phyloP scores from a whole-genome alignment of 2,329 filamentous ascomycete genomes.

The Neocatenulostroma microsporum region DNA sequence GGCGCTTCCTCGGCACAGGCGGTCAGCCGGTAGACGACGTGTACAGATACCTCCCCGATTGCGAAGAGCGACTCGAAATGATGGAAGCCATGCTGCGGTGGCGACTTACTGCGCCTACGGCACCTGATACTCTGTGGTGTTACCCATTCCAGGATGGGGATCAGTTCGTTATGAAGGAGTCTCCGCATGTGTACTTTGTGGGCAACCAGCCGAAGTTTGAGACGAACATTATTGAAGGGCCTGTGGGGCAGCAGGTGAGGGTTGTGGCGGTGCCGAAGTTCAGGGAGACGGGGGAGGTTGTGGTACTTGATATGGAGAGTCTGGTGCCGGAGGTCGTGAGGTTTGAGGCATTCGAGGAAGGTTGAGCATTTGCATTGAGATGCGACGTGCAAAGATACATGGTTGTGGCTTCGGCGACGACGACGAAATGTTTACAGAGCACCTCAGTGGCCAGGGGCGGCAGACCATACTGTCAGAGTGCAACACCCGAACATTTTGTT shows the following conservation, averaged over 20 bases:
- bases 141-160: constrained; percentile 95
- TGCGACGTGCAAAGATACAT: too few relatives aligned
- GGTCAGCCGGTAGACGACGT: constrained; percentile 94
- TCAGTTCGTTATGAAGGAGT: constrained; percentile 75
- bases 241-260: constrained; percentile 58
- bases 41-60: constrained; percentile 72
- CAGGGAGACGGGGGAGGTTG: constrained; percentile 65
- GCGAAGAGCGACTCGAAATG: constrained; percentile 69
- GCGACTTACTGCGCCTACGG: constrained; percentile 85
- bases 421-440: too few relatives aligned
- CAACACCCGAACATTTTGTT: too few relatives aligned
- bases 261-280: constrained; percentile 82
- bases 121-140: constrained; percentile 91
- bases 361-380: too few relatives aligned
- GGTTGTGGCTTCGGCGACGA: too few relatives aligned
- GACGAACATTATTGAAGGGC: constrained; percentile 50
- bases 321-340: constrained; percentile 67
- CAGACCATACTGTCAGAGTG: too few relatives aligned
- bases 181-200: constrained; percentile 85
- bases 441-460: too few relatives aligned
- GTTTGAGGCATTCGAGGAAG: constrained; percentile 36
- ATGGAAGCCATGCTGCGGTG: constrained; percentile 94
- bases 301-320: constrained; percentile 79
- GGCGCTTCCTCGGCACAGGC: constrained; percentile 75
- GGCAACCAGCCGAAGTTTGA: constrained; percentile 52